Base-by-base conservation (phyloP, 345 rosid species). In the Moricandia arvensis region DNA sequence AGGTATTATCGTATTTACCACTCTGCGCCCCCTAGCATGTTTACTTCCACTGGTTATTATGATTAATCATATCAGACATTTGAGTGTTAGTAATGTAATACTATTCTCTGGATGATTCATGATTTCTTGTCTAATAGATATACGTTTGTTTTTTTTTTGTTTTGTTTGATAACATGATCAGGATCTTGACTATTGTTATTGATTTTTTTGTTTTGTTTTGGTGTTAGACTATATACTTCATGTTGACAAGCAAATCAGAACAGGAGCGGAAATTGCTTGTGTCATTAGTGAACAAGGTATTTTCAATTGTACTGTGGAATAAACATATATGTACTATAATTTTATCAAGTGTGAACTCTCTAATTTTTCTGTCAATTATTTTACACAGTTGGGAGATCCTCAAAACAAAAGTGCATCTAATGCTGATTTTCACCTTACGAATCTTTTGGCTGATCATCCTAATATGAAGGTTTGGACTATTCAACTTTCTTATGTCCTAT, bases 321-420 rank as follows among this genome's bases (percentile, higher is more conserved):
- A 54, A 3, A 6, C 21, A 8, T 54, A 54, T 62, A 62, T 45
- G 3, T 43, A 16, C 34, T 63, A 13, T 18, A 18, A 10, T 15
- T 29, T 43, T 34, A 26, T 13, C 59, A 26, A 12, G 21, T 67
- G 37, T 73, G 54, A 54, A 43, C 24, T 69, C 34, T 34, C 58
- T 66, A 62, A 8, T 8, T 73, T 18, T 69, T 77, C 60, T 16
- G 9, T 64, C 79, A 15, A 73, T 77, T 79, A 59, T 63, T 55
- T 73, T 69, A 41, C 68, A 62, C 84, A 95, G 99, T 89, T 92
- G 7, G 99, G 99, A 72, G 99, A 95, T 86, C 99, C 99, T 69
- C 97, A 95, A 77, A 92, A 83, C 78, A 95, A 87, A 76, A 86
- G 93, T 75, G 99, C 98, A 72, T 95, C 99, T 33, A 95, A 90